Percentiles rank a stretch among this genome's conserved stretches.
Evolutionary conservation across 2,329 filamentous ascomycete species (phyloP).

Genomic region (Penicillium sp.): DNA sequence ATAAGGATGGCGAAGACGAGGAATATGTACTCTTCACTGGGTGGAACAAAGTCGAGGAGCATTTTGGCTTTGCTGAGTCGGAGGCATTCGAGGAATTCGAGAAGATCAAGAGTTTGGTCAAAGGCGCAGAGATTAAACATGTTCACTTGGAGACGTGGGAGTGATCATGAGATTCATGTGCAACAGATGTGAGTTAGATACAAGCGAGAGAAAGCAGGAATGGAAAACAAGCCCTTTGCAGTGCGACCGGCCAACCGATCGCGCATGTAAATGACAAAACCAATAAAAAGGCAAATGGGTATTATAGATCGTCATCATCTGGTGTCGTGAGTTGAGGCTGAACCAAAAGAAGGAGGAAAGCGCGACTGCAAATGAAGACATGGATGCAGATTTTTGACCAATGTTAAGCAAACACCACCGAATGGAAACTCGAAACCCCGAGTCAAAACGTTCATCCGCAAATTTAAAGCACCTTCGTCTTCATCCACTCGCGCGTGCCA

Average conservation of each 20-base stretch:
- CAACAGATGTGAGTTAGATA: constrained; percentile 5
- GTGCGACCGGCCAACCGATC: background rate
- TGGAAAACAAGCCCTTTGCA: background rate
- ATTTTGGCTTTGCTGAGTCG: constrained; percentile 37
- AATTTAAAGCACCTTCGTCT: constrained; percentile 67
- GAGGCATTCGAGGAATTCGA: constrained; percentile 35
- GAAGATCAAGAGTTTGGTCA: constrained; percentile 25
- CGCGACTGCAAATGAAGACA: background rate
- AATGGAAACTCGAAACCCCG: background rate
- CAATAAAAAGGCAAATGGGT: constrained; percentile 26
- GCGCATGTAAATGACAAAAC: constrained; percentile 13
- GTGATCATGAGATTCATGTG: constrained; percentile 5
- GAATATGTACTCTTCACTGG: constrained; percentile 48
- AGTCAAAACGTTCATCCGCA: constrained; percentile 10
- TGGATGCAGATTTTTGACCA: constrained; percentile 2
- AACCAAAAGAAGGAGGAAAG: background rate
- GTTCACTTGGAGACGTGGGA: constrained; percentile 20
- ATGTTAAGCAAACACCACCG: background rate
- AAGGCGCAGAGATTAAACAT: constrained; percentile 34
- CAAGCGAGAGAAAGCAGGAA: constrained; percentile 3
- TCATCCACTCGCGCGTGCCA: constrained; percentile 87
- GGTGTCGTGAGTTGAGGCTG: constrained; percentile 12
- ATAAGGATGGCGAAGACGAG: constrained; percentile 37
- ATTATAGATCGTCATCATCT: constrained; percentile 25
- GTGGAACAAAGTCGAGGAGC: constrained; percentile 42